Evolutionary conservation across 331 rosid genomes (phyloP).

Genomic region (Prunus yedoensis): DNA sequence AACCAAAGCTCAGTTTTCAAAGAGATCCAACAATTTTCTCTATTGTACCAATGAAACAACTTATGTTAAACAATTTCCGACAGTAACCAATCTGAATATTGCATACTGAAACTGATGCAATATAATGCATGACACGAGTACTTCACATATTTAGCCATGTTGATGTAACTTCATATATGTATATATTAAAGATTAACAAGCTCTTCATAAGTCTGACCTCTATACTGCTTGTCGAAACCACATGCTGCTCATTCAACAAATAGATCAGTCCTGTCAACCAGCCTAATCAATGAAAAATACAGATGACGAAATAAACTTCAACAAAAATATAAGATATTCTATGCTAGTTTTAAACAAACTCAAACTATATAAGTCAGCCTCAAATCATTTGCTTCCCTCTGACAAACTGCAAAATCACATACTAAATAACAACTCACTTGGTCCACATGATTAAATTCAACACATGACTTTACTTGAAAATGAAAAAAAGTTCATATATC

Average conservation of each 20-base stretch:
- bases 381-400: not conserved
- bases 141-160: not conserved
- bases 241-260: constrained; percentile 92
- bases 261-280: constrained; percentile 88
- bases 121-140: not conserved
- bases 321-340: constrained; percentile 34
- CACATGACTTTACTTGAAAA: not conserved
- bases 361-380: not conserved
- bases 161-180: not conserved
- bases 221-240: constrained; percentile 56
- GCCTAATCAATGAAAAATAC: constrained; percentile 78
- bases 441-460: not conserved
- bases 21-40: not conserved
- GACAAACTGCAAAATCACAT: constrained; percentile 1
- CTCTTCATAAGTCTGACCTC: constrained; percentile 53
- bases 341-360: constrained; percentile 14
- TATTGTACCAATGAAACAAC: not conserved
- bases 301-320: constrained; percentile 56
- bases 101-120: constrained; percentile 2
- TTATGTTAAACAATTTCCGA: not conserved
- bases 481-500: not conserved
- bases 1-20: not conserved
- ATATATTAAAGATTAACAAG: constrained; percentile 19
- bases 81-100: constrained; percentile 8
- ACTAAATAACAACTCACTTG: not conserved